A percentile compares a stretch with the other conserved stretches of the same genome.
Conservation (phyloP, 2,329 filamentous ascomycete species). For the Fusarium verticillioides region DNA sequence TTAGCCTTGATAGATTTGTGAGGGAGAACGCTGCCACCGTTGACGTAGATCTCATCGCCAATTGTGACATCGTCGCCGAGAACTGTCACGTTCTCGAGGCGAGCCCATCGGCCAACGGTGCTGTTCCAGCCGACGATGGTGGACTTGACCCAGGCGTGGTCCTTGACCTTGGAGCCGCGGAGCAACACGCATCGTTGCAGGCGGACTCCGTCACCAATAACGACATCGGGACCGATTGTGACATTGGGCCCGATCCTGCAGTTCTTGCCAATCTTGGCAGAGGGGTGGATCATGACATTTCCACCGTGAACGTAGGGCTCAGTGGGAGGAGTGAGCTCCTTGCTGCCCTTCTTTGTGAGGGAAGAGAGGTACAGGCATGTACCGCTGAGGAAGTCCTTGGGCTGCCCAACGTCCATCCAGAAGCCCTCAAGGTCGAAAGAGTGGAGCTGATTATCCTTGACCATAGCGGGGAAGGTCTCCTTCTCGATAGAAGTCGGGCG, state of each 20-base stretch:
- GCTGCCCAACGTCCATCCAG: conserved; percentile 99
- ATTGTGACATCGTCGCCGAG: conserved; percentile 98
- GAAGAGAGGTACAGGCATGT: conserved; percentile 97
- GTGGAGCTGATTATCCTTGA: conserved; percentile 88
- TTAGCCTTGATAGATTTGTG: conserved; percentile 99
- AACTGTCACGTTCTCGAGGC: conserved; percentile 97
- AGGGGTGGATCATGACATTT: conserved; percentile 94
- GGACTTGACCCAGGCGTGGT: conserved; percentile 98
- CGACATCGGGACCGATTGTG: conserved; percentile 91
- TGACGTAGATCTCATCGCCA: conserved; percentile 98
- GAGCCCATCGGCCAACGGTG: conserved; percentile 93
- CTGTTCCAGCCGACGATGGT: conserved; percentile 99
- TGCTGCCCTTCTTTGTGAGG: conserved; percentile 88
- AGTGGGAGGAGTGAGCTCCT: conserved; percentile 78
- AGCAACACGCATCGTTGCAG: conserved; percentile 93
- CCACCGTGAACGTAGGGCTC: conserved; percentile 90
- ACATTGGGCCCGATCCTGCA: conserved; percentile 98
- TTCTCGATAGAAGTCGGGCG: conserved; percentile 98
- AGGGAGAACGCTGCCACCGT: conserved; percentile 92
- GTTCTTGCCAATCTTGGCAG: conserved; percentile 97
- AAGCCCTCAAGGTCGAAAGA: conserved; percentile 97
- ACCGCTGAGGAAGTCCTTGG: conserved; percentile 96
- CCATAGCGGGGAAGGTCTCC: conserved; percentile 97
- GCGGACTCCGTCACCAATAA: conserved; percentile 92
- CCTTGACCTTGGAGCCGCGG: conserved; percentile 92